These are phyloP conservation scores for Funneliformis caledonium DNA, from an alignment of 371 early-diverging fungal species.

Conservation along the genomic window DNA sequence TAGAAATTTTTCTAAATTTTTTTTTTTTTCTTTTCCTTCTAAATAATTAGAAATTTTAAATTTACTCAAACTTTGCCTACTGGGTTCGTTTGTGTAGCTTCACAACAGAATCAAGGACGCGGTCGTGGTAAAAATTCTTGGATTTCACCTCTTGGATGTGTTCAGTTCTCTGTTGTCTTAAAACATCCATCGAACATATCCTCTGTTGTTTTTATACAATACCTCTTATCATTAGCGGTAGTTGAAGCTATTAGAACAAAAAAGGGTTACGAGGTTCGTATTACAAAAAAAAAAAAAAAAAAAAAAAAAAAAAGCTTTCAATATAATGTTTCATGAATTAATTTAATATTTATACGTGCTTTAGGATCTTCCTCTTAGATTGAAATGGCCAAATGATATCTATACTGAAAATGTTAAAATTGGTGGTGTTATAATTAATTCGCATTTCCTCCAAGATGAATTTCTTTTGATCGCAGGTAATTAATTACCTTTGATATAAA, in stretches of 20 bases:
- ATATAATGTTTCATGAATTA: background rate
- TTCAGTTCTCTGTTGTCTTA: slow-evolving; percentile 83
- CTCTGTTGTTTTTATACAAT: slow-evolving; percentile 87
- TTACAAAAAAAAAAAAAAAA: background rate
- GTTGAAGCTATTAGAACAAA: slow-evolving; percentile 74
- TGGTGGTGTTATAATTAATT: slow-evolving; percentile 89
- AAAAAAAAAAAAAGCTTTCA: background rate
- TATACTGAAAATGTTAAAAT: slow-evolving; percentile 78
- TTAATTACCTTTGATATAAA: background rate
- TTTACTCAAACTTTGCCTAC: slow-evolving; percentile 69
- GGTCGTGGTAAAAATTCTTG: slow-evolving; percentile 92
- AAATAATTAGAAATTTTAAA: slow-evolving; percentile 59
- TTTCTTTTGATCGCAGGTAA: slow-evolving; percentile 84
- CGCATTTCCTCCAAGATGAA: slow-evolving; percentile 66
- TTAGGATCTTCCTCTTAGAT: slow-evolving; percentile 68
- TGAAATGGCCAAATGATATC: slow-evolving; percentile 98
- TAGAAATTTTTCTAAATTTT: background rate
- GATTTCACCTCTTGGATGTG: slow-evolving; percentile 90
- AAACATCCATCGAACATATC: slow-evolving; percentile 58
- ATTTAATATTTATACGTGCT: background rate
- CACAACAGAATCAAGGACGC: slow-evolving; percentile 76
- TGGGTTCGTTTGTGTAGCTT: slow-evolving; percentile 80
- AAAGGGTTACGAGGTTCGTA: slow-evolving; percentile 70
- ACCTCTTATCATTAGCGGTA: slow-evolving; percentile 82
- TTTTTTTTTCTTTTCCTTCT: background rate